Evolutionary conservation across 768 basidiomycete genomes (phyloP).

Genomic region (Kwoniella pini): DNA sequence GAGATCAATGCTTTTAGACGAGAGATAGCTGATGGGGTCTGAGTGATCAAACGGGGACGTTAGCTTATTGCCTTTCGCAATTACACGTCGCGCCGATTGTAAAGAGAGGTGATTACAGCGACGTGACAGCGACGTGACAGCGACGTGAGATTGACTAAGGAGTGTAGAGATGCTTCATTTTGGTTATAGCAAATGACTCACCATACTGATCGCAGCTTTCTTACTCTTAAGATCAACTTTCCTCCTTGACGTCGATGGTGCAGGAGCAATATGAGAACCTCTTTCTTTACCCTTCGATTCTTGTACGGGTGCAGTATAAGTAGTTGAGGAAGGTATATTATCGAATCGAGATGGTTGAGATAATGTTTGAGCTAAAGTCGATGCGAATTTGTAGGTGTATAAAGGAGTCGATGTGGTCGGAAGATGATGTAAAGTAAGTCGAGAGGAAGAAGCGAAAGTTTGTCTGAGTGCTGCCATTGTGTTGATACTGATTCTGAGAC

Average conservation of each 20-base stretch:
- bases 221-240: constrained; percentile 42
- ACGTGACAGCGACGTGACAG: too few relatives aligned
- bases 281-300: not conserved
- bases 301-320: constrained; percentile 10
- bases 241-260: constrained; percentile 11
- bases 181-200: too few relatives aligned
- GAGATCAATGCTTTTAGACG: constrained; percentile 72
- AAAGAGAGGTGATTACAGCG: too few relatives aligned
- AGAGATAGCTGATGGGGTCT: constrained; percentile 78
- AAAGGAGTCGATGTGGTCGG: not conserved
- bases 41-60: too few relatives aligned
- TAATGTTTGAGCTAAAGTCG: constrained; percentile 11
- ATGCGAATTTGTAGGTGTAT: constrained; percentile 4
- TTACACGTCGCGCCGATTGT: too few relatives aligned
- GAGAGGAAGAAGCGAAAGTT: constrained; percentile 24
- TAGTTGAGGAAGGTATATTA: constrained; percentile 18
- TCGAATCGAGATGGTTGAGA: constrained; percentile 18
- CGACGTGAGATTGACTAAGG: too few relatives aligned
- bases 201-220: constrained; percentile 56
- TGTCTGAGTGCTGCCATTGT: constrained; percentile 13
- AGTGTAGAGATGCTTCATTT: too few relatives aligned
- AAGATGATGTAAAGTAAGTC: constrained; percentile 19
- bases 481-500: not conserved
- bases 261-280: constrained; percentile 1
- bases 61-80: too few relatives aligned